Evolutionary conservation across 176 grass and related monocot genomes (phyloP).

Genomic region (Triticum urartu): DNA sequence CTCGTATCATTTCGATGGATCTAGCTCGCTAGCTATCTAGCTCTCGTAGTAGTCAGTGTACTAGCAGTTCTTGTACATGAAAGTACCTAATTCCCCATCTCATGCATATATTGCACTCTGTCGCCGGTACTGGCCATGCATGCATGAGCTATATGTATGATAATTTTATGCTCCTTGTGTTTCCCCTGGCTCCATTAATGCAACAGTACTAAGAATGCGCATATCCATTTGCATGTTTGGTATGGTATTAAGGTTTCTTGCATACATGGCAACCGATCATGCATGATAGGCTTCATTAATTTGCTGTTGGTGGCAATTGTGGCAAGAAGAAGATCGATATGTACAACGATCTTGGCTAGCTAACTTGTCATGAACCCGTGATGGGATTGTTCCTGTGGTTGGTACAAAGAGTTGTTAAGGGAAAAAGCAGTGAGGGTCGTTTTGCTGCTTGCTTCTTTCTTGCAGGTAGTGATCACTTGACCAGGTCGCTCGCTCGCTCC

Average conservation of each 20-base stretch:
- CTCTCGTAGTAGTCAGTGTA: conserved; percentile 2
- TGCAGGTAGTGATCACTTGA: conserved; percentile 28
- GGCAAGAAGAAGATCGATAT: conserved; percentile 1
- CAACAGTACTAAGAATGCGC: conserved; percentile 4
- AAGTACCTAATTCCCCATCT: conserved; percentile 35
- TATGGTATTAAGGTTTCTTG: conserved; percentile 19
- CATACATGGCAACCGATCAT: neutral
- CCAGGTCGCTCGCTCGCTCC: conserved; percentile 30
- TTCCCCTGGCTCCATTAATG: conserved; percentile 28
- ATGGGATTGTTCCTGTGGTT: conserved; percentile 37
- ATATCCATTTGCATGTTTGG: conserved; percentile 30
- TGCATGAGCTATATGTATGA: conserved; percentile 35
- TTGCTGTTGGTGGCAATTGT: conserved; percentile 25
- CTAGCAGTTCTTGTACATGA: conserved; percentile 53
- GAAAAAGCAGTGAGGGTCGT: conserved; percentile 30
- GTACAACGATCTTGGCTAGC: conserved; percentile 20
- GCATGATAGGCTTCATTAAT: neutral
- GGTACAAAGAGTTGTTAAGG: conserved; percentile 43
- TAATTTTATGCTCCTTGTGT: conserved; percentile 51
- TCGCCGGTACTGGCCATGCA: conserved; percentile 32
- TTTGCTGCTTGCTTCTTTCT: conserved; percentile 39
- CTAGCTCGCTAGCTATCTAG: conserved; percentile 19
- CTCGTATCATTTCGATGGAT: conserved; percentile 34
- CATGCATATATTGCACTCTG: conserved; percentile 40
- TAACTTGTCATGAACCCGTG: conserved; percentile 11